Evolutionary conservation across 768 basidiomycete genomes (phyloP).

Genomic region (Agaricus bisporus): DNA sequence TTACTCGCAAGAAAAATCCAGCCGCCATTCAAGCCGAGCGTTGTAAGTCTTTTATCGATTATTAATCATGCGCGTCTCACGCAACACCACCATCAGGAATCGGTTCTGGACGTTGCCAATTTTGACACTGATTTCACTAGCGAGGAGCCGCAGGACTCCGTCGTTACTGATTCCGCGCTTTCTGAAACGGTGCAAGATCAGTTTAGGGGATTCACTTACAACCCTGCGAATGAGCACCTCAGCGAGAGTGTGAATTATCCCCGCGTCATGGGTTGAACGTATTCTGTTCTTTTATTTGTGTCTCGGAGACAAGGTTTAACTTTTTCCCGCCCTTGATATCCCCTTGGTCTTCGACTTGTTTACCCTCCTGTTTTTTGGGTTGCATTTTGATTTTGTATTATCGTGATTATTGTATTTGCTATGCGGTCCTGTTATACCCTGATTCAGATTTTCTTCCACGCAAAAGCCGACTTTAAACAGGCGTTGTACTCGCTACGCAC

Average conservation of each 20-base stretch:
- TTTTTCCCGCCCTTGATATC: background rate
- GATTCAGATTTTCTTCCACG: background rate
- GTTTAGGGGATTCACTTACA: slow-evolving; percentile 89
- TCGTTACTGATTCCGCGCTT: slow-evolving; percentile 87
- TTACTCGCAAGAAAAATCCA: slow-evolving; percentile 92
- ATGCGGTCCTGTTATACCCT: background rate
- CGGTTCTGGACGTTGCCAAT: slow-evolving; percentile 91
- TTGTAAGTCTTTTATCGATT: slow-evolving; percentile 46
- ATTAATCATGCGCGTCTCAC: background rate
- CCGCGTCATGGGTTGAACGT: slow-evolving; percentile 25
- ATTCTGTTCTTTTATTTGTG: background rate
- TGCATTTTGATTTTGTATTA: background rate
- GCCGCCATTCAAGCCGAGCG: slow-evolving; percentile 95
- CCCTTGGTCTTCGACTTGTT: background rate
- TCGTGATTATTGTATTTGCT: background rate
- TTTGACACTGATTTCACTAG: slow-evolving; percentile 98
- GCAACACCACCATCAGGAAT: slow-evolving; percentile 45
- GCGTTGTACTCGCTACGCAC: background rate
- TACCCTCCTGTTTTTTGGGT: background rate
- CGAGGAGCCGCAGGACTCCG: slow-evolving; percentile 91
- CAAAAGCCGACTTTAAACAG: no score
- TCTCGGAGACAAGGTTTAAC: background rate
- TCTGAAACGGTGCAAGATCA: slow-evolving; percentile 97
- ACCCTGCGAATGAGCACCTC: slow-evolving; percentile 77
- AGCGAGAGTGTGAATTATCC: slow-evolving; percentile 78